Evolutionary conservation across 2,329 filamentous ascomycete species (phyloP), one percentile per base, ranked within the genome.

Genomic region (Anisogramma anomala): DNA sequence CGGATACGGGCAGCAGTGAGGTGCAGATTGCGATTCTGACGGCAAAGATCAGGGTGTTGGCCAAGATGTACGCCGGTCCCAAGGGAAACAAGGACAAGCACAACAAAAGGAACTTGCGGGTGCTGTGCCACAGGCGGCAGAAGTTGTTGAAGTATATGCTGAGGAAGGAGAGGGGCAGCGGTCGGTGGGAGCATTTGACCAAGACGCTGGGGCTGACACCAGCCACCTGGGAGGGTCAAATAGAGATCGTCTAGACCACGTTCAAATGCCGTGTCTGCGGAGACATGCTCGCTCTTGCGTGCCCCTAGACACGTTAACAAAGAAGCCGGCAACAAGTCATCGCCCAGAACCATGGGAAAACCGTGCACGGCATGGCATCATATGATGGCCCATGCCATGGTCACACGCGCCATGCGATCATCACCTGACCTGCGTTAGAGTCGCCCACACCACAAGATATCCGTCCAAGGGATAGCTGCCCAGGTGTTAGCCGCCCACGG

Each of bases 21-120:
- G 93, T 98, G n/a, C 91, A 98, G 68, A 86, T 93, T 50, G 88
- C 87, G 33, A 93, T 98, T 52, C 63, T 98, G 58, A 98, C 91
- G 3, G 76, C 86, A 43, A 96, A 95, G 72, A 98, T 98, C 58
- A 72, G 85, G 48, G 79, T 82, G 18, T 61, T 98, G 36, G 80
- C 83, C 13, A 71, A 82, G 51, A 79, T 81, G 50, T 63, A 94
- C 38, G 71, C 82, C 55, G 70, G 67, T 31, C 73, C 77, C 45
- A 64, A 68, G 51, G 84, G 82, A 4, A 76, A 82, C 60, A 86
- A 82, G 58, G 91, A 98, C 58, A 94, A 93, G 68, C 76, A 86
- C 59, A 95, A 95, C 66, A 94, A 93, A 74, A 74, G 88, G 46
- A 94, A 94, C 62, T 57, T 98, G 58, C 72, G 86, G 50, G 54